Evolutionary conservation across 306 rosid species (phyloP).

Genomic region (Lathyrus sativus): DNA sequence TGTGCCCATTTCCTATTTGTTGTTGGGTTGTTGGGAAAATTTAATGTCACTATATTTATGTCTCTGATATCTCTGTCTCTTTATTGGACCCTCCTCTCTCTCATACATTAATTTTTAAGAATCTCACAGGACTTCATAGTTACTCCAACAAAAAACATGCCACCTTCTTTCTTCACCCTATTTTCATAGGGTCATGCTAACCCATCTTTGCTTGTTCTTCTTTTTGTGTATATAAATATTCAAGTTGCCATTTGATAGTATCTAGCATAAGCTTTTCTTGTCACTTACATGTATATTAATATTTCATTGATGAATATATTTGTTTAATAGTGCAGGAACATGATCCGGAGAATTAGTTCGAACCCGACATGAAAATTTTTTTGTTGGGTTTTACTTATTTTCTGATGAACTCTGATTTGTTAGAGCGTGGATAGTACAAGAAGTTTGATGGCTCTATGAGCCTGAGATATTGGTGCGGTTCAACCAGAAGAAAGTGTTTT

Average conservation of each 20-base stretch:
- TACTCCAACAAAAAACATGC: conserved; percentile 41
- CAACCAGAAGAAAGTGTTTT: conserved; percentile 67
- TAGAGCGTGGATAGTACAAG: neutral
- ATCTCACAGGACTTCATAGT: conserved; percentile 48
- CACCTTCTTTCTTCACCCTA: conserved; percentile 37
- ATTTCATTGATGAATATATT: conserved; percentile 18
- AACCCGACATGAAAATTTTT: neutral
- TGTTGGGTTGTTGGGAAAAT: conserved; percentile 65
- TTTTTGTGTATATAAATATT: conserved; percentile 17
- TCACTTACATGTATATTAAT: neutral
- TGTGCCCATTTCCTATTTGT: conserved; percentile 54
- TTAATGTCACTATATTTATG: conserved; percentile 58
- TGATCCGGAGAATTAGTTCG: neutral
- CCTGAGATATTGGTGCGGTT: conserved; percentile 80
- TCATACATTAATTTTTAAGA: conserved; percentile 47
- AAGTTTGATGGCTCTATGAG: neutral
- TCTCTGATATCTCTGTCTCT: conserved; percentile 41
- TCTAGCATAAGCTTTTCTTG: conserved; percentile 30
- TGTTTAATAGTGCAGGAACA: conserved; percentile 33
- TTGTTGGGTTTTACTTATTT: neutral
- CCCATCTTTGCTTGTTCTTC: conserved; percentile 26
- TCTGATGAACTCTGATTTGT: neutral
- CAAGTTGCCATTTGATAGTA: neutral
- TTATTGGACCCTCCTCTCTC: conserved; percentile 40
- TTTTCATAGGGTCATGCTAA: conserved; percentile 29